Evolutionary conservation across 2,329 filamentous ascomycete genomes (phyloP), one percentile per base, ranked within the genome.

Genomic region (Alternaria arborescens): DNA sequence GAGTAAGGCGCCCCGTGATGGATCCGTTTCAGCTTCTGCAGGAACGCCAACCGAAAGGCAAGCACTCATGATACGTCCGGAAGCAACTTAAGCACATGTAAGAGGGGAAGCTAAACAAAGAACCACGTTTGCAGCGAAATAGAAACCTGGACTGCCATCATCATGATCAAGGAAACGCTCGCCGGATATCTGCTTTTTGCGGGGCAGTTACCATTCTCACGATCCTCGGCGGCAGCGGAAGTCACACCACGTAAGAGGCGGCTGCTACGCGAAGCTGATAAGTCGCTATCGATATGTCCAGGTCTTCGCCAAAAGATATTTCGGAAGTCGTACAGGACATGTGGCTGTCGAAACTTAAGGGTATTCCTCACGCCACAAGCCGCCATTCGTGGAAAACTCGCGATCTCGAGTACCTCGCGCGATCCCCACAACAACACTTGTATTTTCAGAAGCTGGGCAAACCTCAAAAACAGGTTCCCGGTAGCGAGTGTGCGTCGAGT

Each of bases 31-130:
- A 68, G 66, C 64, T 68, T 50, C 55, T 48, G 40, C 48, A 26
- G 34, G 52, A 60, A 63, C 66, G 66, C 69, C 69, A 71, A 65
- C 63, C 64, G 69, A 66, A 53, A n/a, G 42, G 55, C 50, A 57
- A 44, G 46, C 58, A 54, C 54, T 52, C 55, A 41, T 26, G 14
- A 53, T 40, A 52, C 47, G 36, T 42, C 34, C 47, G 18, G 52
- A 36, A 48, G 48, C 58, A 54, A 51, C 55, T 54, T 41, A 32
- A 65, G 54, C 55, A 65, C 52, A 52, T 38, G 52, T 40, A 52
- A 55, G 43, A 52, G 24, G 28, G 32, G 18, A 24, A 42, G 44
- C 61, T 43, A 42, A 44, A 50, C 32, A 50, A 50, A 50, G 46
- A 50, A 16, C 34, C 46, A 36, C 10, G 34, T 34, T 50, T n/a